A percentile compares a stretch with the other conserved stretches of the same genome.
Conservation (phyloP, 306 rosid species). For the Trichosanthes cucumerina region DNA sequence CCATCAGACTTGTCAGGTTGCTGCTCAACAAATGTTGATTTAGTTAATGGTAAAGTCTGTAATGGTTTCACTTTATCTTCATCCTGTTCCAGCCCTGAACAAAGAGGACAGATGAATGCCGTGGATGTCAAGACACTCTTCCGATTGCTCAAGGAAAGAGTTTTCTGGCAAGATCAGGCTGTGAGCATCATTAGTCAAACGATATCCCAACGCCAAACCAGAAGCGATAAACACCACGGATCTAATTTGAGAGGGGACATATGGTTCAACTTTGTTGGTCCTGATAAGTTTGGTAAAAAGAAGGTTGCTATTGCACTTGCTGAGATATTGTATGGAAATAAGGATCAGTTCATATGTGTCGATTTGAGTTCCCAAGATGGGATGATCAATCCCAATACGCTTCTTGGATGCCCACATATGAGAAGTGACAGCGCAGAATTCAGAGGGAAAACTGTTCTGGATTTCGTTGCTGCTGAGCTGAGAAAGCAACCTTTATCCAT, state of each 20-base stretch:
- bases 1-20: slow-evolving; percentile 31
- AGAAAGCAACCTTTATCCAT: slow-evolving; percentile 60
- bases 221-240: slow-evolving; percentile 25
- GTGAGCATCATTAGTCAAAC: slow-evolving; percentile 38
- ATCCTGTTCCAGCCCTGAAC: slow-evolving; percentile 47
- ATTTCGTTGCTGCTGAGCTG: slow-evolving; percentile 59
- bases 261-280: slow-evolving; percentile 81
- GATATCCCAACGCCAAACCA: slow-evolving; percentile 30
- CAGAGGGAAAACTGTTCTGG: slow-evolving; percentile 77
- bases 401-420: slow-evolving; percentile 17
- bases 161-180: slow-evolving; percentile 78
- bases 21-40: slow-evolving; percentile 34
- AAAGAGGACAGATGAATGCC: slow-evolving; percentile 33
- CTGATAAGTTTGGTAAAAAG: slow-evolving; percentile 66
- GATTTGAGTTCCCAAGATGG: slow-evolving; percentile 48
- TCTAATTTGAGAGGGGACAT: slow-evolving; percentile 35
- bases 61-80: slow-evolving; percentile 36
- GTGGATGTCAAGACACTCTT: slow-evolving; percentile 50
- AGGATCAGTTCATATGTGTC: slow-evolving; percentile 38
- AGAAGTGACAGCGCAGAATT: slow-evolving; percentile 43
- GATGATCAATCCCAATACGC: slow-evolving; percentile 6
- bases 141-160: slow-evolving; percentile 49
- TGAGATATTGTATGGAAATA: slow-evolving; percentile 54
- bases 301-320: slow-evolving; percentile 58
- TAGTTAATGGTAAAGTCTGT: slow-evolving; percentile 31